A percentile compares a stretch with the other conserved stretches of the same genome.
Evolutionary conservation across 192 early-diverging fungal species (phyloP).

Genomic region (Spinellus fusiger): DNA sequence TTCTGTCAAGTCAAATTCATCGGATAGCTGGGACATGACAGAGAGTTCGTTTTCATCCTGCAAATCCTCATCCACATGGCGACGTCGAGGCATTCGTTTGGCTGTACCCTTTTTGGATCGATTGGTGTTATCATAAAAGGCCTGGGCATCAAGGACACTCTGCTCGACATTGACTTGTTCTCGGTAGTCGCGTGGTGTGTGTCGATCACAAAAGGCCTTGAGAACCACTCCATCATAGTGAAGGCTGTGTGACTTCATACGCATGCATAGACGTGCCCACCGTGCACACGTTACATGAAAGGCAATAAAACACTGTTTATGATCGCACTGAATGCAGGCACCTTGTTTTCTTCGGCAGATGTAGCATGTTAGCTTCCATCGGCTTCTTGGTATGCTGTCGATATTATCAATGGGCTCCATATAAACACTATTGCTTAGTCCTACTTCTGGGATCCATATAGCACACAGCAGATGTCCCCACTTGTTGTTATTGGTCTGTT

Average conservation of each 20-base stretch:
- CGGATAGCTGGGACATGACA: not conserved
- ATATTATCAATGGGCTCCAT: constrained; percentile 98
- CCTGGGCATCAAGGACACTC: constrained; percentile 26
- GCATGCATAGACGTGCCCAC: constrained; percentile 83
- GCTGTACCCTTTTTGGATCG: constrained; percentile 3
- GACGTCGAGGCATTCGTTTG: constrained; percentile 20
- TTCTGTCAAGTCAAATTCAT: too few species aligned
- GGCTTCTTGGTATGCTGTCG: constrained; percentile 79
- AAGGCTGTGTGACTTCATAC: constrained; percentile 54
- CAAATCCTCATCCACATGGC: constrained; percentile 30
- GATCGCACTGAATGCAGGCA: constrained; percentile 93
- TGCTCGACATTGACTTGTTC: constrained; percentile 40
- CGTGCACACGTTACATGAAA: constrained; percentile 95
- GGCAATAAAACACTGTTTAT: constrained; percentile 80
- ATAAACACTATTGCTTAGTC: constrained; percentile 80
- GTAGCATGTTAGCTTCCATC: constrained; percentile 86
- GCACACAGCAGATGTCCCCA: constrained; percentile 98
- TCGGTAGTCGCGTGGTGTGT: constrained; percentile 68
- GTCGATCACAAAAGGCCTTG: constrained; percentile 84
- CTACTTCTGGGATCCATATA: constrained; percentile 94
- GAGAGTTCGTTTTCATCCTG: constrained; percentile 13
- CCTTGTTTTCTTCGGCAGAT: constrained; percentile 80
- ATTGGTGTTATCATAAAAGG: constrained; percentile 9
- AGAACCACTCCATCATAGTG: constrained; percentile 57
- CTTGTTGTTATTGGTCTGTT: constrained; percentile 85